Percentiles rank a stretch among this genome's conserved stretches.
Conservation (phyloP, 257 asterid genomes). For the Pogostemon cablin region DNA sequence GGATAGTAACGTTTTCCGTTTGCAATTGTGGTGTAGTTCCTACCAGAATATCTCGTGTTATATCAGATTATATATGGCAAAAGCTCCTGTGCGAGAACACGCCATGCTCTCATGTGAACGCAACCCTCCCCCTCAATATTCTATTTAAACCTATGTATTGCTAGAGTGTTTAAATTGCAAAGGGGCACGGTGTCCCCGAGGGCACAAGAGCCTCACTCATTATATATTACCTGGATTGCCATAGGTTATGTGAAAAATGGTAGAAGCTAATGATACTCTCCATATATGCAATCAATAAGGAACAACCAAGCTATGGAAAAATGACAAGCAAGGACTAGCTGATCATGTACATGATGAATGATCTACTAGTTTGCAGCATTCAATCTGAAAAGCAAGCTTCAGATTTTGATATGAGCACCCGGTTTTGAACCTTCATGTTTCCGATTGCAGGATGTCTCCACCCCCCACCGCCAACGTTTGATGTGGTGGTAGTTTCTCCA, state of each 20-base stretch:
- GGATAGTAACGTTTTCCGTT: background rate
- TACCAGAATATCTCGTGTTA: background rate
- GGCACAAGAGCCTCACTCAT: no score
- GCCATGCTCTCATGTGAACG: no score
- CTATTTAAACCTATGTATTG: no score
- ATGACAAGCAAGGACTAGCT: conserved; percentile 5
- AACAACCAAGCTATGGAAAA: background rate
- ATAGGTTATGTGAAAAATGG: background rate
- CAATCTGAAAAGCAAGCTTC: background rate
- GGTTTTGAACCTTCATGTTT: conserved; percentile 16
- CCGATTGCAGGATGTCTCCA: conserved; percentile 36
- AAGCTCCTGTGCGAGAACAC: no score
- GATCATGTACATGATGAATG: background rate
- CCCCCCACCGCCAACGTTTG: conserved; percentile 16
- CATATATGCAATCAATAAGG: background rate
- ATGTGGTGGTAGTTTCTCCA: background rate
- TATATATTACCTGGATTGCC: background rate
- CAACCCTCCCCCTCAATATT: no score
- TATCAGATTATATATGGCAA: background rate
- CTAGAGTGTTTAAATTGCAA: no score
- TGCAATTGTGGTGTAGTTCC: background rate
- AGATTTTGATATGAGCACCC: conserved; percentile 5
- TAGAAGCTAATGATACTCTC: background rate
- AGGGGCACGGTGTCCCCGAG: no score
- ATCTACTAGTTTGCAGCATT: background rate